Evolutionary conservation across 2,329 filamentous ascomycete species (phyloP).

Genomic region (Botrytis tulipae): DNA sequence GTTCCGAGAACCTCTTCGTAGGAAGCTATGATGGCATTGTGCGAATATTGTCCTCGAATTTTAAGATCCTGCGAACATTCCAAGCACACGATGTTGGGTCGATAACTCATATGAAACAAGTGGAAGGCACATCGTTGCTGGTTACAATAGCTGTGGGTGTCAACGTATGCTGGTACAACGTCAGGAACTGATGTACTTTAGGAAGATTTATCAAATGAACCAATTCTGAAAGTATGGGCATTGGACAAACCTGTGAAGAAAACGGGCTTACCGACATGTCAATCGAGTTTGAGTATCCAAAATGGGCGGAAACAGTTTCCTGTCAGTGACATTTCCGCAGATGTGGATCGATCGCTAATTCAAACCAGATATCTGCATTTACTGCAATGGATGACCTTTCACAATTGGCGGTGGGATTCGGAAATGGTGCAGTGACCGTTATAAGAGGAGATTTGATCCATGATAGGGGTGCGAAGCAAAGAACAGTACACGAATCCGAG

Average conservation of each 20-base stretch:
- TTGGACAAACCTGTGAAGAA: slow-evolving; percentile 93
- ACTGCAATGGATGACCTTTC: slow-evolving; percentile 82
- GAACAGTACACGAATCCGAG: slow-evolving; percentile 93
- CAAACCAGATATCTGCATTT: slow-evolving; percentile 74
- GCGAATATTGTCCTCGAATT: slow-evolving; percentile 80
- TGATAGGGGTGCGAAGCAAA: slow-evolving; percentile 88
- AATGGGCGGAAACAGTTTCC: slow-evolving; percentile 93
- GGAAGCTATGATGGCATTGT: slow-evolving; percentile 83
- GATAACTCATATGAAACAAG: slow-evolving; percentile 89
- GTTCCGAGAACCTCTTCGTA: slow-evolving; percentile 85
- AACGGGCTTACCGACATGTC: slow-evolving; percentile 81
- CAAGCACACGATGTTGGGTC: slow-evolving; percentile 76
- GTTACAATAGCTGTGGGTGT: slow-evolving; percentile 69
- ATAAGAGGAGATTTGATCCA: slow-evolving; percentile 93
- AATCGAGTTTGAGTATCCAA: slow-evolving; percentile 81
- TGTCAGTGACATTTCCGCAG: slow-evolving; percentile 46
- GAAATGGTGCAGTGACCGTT: slow-evolving; percentile 89
- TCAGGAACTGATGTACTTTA: slow-evolving; percentile 43
- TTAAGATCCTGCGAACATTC: slow-evolving; percentile 85
- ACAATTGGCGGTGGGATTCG: slow-evolving; percentile 93
- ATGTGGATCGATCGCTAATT: neutral
- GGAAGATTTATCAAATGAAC: slow-evolving; percentile 86
- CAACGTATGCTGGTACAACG: neutral
- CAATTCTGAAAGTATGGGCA: slow-evolving; percentile 94
- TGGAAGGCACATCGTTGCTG: slow-evolving; percentile 81